Evolutionary conservation across 1,284 basidiomycete species (phyloP), one percentile per base, ranked within the genome.

Genomic region (Fomitiporia mediterranea): DNA sequence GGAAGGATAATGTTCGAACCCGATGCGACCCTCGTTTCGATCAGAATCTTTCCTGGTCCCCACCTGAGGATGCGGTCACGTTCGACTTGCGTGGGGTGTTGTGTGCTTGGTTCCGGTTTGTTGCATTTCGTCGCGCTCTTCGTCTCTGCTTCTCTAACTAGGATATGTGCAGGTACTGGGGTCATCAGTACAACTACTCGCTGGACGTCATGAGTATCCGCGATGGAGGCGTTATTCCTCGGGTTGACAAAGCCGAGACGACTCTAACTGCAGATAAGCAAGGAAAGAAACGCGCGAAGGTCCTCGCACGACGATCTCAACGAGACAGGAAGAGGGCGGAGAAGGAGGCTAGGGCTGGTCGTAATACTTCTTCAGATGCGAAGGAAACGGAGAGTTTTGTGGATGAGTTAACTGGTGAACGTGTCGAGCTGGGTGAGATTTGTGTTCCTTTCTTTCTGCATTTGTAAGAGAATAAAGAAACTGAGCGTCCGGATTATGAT

Each of bases 71-170:
- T 13, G 55, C 68, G 13, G 11, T 6, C 25, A 50, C 28, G 9
- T 19, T n/a, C 11, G 52, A 65, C 4, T 49, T 75, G 2, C 60
- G 63, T 32, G 63, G 71, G 17, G 62, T 69, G 4, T 55, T 79
- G 35, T 48, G 59, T 1, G 69, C 70, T 2, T 83, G 77, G 79
- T 80, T 80, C 62, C 60, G 65, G 81, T 82, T 58, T 55, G 70
- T 66, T 5, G 21, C 23, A 37, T n/a, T 7, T 9, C 43, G 44
- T 48, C 7, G 6, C n/a, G 34, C 32, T 37, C 25, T 51, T 25
- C 38, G 38, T 25, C 28, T 17, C 44, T 37, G 51, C 43, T 42
- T 52, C 2, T 51, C 58, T 28, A 5, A 28, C 23, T 25, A 21
- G 42, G 4, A 4, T 4, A 30, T 46, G 25, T 30, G 25, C 54